These are phyloP conservation scores for Pythium aquatile DNA, from an alignment of 352 stramenopile genomes.

Conservation along the genomic window DNA sequence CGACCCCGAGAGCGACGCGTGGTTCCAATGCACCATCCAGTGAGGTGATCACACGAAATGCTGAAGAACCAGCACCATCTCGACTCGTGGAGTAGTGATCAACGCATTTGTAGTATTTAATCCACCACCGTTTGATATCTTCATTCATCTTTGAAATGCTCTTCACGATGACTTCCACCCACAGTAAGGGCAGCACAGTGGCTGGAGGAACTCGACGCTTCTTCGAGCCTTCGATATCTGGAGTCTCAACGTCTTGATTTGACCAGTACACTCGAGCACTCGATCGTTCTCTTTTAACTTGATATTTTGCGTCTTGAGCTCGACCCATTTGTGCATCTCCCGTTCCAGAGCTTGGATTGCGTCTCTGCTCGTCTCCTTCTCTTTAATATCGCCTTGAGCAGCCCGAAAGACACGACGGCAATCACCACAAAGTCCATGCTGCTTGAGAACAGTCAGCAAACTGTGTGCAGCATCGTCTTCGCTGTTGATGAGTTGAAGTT, in stretches of 20 bases:
- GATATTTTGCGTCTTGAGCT: constrained; percentile 33
- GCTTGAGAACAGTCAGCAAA: constrained; percentile 24
- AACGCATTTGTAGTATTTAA: constrained; percentile 22
- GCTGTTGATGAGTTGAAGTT: constrained; percentile 26
- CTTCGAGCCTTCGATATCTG: constrained; percentile 31
- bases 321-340: constrained; percentile 22
- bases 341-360: constrained; percentile 19
- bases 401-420: constrained; percentile 52
- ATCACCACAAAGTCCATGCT: constrained; percentile 46
- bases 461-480: constrained; percentile 16
- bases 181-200: constrained; percentile 44
- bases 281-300: constrained; percentile 35
- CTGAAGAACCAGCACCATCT: too few relatives aligned
- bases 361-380: constrained; percentile 29
- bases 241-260: constrained; percentile 25
- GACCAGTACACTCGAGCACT: constrained; percentile 31
- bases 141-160: not conserved
- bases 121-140: not conserved
- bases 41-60: constrained; percentile 22
- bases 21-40: constrained; percentile 67
- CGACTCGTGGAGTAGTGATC: too few relatives aligned
- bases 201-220: constrained; percentile 38
- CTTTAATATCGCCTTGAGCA: constrained; percentile 30
- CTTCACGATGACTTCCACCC: constrained; percentile 14
- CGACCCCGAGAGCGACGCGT: constrained; percentile 43